A percentile compares a stretch with the other conserved stretches of the same genome.
These are phyloP conservation scores for Saprolegnia parasitica DNA, from an alignment of 352 stramenopile species.

Conservation along the genomic window DNA sequence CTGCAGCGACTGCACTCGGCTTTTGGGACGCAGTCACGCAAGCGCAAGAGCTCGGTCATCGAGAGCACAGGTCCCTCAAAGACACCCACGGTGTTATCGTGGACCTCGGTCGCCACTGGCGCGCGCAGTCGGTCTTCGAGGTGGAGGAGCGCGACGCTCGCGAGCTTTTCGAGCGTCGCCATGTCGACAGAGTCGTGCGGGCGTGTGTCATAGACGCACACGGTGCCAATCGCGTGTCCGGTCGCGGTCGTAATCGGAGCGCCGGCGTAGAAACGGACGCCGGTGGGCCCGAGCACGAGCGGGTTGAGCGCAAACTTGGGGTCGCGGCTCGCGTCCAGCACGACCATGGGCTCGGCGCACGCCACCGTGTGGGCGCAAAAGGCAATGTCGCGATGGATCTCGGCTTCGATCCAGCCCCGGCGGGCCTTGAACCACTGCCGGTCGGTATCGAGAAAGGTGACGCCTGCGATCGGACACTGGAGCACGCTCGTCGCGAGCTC, in stretches of 20 bases:
- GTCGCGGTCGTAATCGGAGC: conserved; percentile 29
- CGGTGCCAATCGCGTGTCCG: background rate
- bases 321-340: conserved; percentile 51
- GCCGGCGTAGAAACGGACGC: conserved; percentile 72
- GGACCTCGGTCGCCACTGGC: background rate
- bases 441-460: background rate
- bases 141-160: background rate
- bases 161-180: background rate
- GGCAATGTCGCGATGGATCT: background rate
- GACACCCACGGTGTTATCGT: background rate
- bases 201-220: background rate
- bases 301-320: conserved; percentile 45
- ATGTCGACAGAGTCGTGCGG: background rate
- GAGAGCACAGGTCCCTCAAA: background rate
- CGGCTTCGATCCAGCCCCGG: background rate
- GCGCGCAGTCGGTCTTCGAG: background rate
- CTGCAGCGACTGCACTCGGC: background rate
- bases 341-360: conserved; percentile 24
- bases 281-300: conserved; percentile 44
- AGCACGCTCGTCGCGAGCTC: background rate
- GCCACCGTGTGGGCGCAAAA: background rate
- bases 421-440: background rate
- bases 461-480: background rate
- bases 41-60: background rate
- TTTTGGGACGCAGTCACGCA: background rate